These are phyloP conservation scores for Luvunga scandens DNA, from an alignment of 345 rosid species.

Conservation along the genomic window DNA sequence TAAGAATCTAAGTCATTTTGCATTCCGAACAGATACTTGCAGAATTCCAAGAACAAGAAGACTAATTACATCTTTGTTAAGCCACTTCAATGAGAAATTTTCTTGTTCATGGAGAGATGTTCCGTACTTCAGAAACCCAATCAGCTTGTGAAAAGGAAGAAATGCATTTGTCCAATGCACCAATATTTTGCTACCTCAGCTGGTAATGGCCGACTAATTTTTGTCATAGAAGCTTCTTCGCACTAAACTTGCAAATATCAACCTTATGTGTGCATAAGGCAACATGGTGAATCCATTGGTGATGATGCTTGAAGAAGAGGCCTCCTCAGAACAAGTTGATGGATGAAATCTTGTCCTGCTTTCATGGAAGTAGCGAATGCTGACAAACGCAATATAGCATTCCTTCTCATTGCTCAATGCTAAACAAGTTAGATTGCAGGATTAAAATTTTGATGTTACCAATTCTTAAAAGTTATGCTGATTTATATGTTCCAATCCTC, in stretches of 20 bases:
- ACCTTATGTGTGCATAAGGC: background rate
- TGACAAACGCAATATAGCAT: background rate
- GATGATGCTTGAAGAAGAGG: background rate
- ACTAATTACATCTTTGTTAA: background rate
- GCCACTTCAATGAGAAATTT: background rate
- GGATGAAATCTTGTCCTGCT: background rate
- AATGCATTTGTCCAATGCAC: background rate
- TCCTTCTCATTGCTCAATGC: background rate
- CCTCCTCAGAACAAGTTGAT: background rate
- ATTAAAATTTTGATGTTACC: background rate
- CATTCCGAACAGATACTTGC: background rate
- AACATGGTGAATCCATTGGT: background rate
- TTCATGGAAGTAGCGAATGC: background rate
- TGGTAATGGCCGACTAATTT: background rate
- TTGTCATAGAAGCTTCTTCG: background rate
- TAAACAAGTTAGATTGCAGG: background rate
- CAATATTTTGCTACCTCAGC: background rate
- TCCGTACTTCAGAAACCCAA: background rate
- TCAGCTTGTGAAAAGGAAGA: background rate
- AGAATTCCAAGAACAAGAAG: background rate
- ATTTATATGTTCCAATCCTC: background rate
- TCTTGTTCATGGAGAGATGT: background rate
- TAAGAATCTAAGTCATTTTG: constrained; percentile 41
- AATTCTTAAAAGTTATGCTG: background rate
- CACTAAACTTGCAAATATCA: too few species aligned